Base-by-base conservation (phyloP, 768 basidiomycete species). In the Serendipita indica region DNA sequence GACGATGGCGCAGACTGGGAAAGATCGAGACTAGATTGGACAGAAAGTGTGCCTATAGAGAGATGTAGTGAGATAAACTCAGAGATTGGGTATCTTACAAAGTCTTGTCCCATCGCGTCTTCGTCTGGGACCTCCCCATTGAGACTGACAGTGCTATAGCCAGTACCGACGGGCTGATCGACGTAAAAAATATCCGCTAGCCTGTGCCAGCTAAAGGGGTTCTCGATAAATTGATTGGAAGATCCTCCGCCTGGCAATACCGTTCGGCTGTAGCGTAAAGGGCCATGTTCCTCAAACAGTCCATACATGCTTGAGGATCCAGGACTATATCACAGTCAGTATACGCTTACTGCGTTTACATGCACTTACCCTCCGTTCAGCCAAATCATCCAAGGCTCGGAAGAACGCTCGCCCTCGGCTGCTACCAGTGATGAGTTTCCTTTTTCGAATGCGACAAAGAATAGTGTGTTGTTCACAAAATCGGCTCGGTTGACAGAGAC, bases 21-120 rank as follows among this genome's bases (percentile, higher is more conserved):
- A 88, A 88, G 12, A 86, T 80, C 63, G 82, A 82, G 65, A 86
- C 81, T 2, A 86, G 71, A 64, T 87, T 87, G 25, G 68, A 69
- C 43, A 89, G 67, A 67, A 87, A 88, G 12, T 81, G 82, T 72
- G 86, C 77, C 85, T 87, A 32, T 46, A 10, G 60, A 34, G 3
- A 22, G 10, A 6, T 16, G 33, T 58, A n/a, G 7, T 13, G 22
- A 5, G 2, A 13, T 58, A 16, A 35, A 34, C 27, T 37, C 13
- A 7, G 20, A 49, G 46, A 33, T 41, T 57, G 43, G 33, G 33
- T 37, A 41, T 66, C 79, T 63, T 60, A 75, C 72, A 39, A 75
- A 76, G 60, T 76, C 74, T 27, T 65, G 63, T 2, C 76, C 84
- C 73, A 85, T 75, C 66, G 84, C 79, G 58, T 85, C 79, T 66